A percentile compares a stretch with the other conserved stretches of the same genome.
phyloP scores from a whole-genome alignment of 1,284 basidiomycete species.

The Pyrrhoderma lamaoense region DNA sequence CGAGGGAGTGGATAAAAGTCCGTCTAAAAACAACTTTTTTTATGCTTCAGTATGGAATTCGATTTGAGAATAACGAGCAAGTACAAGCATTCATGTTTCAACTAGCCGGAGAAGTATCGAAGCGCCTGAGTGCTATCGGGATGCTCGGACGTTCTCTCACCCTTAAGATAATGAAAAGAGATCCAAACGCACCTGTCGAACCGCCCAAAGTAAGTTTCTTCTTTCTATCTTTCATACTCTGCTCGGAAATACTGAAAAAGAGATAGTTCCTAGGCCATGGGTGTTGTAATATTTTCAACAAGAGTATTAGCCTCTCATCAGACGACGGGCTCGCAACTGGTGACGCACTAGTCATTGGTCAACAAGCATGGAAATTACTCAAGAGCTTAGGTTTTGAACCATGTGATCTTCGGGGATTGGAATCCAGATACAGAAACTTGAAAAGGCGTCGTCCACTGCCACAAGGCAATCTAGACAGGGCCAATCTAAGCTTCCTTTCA shows the following conservation, averaged over 20 bases:
- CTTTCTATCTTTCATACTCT: not conserved
- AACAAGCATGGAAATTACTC: slow-evolving; percentile 75
- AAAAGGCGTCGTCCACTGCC: slow-evolving; percentile 30
- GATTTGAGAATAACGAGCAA: slow-evolving; percentile 78
- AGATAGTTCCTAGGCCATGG: slow-evolving; percentile 94
- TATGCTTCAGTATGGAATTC: slow-evolving; percentile 77
- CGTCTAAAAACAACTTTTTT: no score
- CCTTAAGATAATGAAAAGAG: slow-evolving; percentile 84
- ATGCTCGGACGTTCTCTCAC: slow-evolving; percentile 71
- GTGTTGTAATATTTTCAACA: slow-evolving; percentile 76
- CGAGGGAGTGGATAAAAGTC: not conserved
- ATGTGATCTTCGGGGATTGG: slow-evolving; percentile 89
- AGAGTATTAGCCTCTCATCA: slow-evolving; percentile 55
- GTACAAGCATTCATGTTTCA: slow-evolving; percentile 72
- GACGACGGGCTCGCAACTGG: slow-evolving; percentile 63
- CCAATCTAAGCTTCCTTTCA: slow-evolving; percentile 52
- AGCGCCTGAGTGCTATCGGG: slow-evolving; percentile 57
- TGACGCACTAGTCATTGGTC: slow-evolving; percentile 63
- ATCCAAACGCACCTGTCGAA: slow-evolving; percentile 82
- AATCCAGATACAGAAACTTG: slow-evolving; percentile 88
- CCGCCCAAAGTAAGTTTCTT: slow-evolving; percentile 73
- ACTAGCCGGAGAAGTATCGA: slow-evolving; percentile 72
- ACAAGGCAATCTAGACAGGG: slow-evolving; percentile 25
- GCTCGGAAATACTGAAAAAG: no score
- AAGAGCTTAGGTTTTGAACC: slow-evolving; percentile 72